Evolutionary conservation across 345 rosid genomes (phyloP).

Genomic region (Rhodamnia rubescens): DNA sequence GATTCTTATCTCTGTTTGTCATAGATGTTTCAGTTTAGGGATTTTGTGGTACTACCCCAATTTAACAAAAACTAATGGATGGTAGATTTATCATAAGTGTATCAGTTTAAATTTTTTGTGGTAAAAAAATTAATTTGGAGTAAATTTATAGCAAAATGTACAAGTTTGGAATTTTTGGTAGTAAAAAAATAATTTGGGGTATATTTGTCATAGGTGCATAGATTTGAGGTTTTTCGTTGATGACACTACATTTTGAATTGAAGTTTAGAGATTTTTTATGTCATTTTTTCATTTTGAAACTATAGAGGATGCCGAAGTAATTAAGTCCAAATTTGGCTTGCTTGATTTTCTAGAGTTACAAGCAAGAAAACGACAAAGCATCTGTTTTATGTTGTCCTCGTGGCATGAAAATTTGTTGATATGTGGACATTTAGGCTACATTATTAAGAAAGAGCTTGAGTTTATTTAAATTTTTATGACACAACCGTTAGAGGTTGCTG

Average conservation of each 20-base stretch:
- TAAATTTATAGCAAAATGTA: too few relatives aligned
- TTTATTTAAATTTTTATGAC: background rate
- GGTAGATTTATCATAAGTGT: too few relatives aligned
- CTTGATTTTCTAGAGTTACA: background rate
- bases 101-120: too few relatives aligned
- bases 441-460: background rate
- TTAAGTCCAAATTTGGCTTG: background rate
- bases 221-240: too few relatives aligned
- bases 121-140: too few relatives aligned
- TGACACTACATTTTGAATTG: rapidly evolving
- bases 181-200: too few relatives aligned
- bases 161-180: too few relatives aligned
- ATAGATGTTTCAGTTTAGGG: too few relatives aligned
- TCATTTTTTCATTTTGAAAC: background rate
- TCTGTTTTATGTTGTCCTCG: background rate
- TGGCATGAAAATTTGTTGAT: background rate
- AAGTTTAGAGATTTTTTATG: background rate
- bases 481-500: background rate
- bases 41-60: too few relatives aligned
- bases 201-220: too few relatives aligned
- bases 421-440: background rate
- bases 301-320: background rate
- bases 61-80: too few relatives aligned
- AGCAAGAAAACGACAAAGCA: background rate
- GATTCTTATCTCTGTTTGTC: too few relatives aligned